These are phyloP conservation scores for Solanum paucissectum DNA, from an alignment of 257 asterid species.

Conservation along the genomic window DNA sequence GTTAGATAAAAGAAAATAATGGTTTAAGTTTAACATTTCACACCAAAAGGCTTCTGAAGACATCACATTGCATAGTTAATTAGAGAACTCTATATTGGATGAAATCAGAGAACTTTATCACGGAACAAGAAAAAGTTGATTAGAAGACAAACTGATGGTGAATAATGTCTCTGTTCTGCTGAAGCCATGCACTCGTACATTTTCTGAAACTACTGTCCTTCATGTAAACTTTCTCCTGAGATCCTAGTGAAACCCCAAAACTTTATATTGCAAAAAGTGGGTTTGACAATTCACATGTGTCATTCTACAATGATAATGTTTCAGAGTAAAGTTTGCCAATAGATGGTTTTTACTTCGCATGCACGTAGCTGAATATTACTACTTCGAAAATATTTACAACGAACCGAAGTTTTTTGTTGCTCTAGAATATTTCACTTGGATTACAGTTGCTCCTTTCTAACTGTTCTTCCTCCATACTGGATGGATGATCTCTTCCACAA, in stretches of 20 bases:
- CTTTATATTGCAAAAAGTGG: neutral
- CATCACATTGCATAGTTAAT: neutral
- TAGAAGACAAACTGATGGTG: neutral
- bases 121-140: neutral
- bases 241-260: neutral
- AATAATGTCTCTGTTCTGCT: neutral
- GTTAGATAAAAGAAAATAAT: neutral
- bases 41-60: neutral
- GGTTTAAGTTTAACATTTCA: neutral
- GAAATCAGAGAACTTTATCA: neutral
- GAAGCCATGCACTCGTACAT: neutral
- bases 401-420: neutral
- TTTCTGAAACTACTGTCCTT: neutral
- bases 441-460: neutral
- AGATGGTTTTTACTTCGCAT: neutral
- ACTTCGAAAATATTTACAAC: neutral
- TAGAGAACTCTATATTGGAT: neutral
- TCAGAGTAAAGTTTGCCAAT: neutral
- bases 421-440: neutral
- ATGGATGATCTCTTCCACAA: neutral
- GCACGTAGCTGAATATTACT: neutral
- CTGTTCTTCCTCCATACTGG: neutral
- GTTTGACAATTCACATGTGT: neutral
- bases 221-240: neutral
- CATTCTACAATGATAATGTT: neutral